Evolutionary conservation across 805 yeast genomes (phyloP).

Genomic region (Osmozyma mogii): DNA sequence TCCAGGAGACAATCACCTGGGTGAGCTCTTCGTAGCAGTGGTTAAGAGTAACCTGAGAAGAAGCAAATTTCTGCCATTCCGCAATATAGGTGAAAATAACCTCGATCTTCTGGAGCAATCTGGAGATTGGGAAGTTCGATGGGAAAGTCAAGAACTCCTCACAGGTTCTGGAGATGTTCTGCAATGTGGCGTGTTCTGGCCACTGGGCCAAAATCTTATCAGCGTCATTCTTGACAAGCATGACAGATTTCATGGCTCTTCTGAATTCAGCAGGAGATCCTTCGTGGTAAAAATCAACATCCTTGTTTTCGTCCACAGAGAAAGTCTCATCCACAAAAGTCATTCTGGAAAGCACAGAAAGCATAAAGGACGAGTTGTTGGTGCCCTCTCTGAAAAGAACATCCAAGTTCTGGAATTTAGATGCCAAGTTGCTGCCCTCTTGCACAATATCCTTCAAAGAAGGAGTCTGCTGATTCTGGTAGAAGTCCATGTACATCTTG

Average conservation of each 20-base stretch:
- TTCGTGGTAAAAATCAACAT: conserved; percentile 55
- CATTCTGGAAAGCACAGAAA: conserved; percentile 15
- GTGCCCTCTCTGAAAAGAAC: conserved; percentile 6
- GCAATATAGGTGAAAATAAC: conserved; percentile 73
- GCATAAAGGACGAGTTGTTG: conserved; percentile 16
- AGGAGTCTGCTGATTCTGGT: conserved; percentile 14
- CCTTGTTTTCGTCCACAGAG: conserved; percentile 7
- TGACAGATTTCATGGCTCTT: conserved; percentile 43
- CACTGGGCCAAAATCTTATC: conserved; percentile 50
- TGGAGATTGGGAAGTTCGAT: conserved; percentile 64
- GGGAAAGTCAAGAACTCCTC: conserved; percentile 60
- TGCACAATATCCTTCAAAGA: conserved; percentile 5
- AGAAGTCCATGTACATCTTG: conserved; percentile 37
- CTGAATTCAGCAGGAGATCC: conserved; percentile 52
- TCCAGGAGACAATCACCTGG: conserved; percentile 76
- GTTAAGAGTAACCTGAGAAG: conserved; percentile 61
- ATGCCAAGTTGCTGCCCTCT: conserved; percentile 9
- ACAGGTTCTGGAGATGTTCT: conserved; percentile 54
- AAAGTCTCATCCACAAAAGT: conserved; percentile 13
- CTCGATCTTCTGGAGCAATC: conserved; percentile 73
- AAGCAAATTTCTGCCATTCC: conserved; percentile 94
- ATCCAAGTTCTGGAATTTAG: conserved; percentile 4
- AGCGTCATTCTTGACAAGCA: conserved; percentile 26
- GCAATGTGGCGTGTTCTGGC: conserved; percentile 94
- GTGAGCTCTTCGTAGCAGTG: conserved; percentile 52